Evolutionary conservation across 768 basidiomycete species (phyloP).

Genomic region (Russula sp.): DNA sequence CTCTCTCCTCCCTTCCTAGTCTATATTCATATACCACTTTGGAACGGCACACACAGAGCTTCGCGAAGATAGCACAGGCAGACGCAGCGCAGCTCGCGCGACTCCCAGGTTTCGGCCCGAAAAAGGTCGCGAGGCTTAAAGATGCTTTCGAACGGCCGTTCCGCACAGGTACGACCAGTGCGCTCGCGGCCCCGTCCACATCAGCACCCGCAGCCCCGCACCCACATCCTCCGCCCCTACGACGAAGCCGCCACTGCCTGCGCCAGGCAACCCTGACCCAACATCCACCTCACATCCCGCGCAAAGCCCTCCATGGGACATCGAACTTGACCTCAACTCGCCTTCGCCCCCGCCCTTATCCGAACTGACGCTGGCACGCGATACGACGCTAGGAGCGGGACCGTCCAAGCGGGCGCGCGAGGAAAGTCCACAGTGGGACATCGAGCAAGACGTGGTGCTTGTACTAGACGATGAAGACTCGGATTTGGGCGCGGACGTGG

Average conservation of each 20-base stretch:
- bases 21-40: neutral
- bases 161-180: conserved; percentile 59
- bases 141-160: conserved; percentile 92
- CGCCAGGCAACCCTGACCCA: neutral
- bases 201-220: conserved; percentile 11
- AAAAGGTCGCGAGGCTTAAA: conserved; percentile 87
- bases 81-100: conserved; percentile 70
- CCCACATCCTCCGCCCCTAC: neutral
- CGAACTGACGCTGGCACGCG: neutral
- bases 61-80: conserved; percentile 74
- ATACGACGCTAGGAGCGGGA: neutral
- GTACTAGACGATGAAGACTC: neutral
- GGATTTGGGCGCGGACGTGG: neutral
- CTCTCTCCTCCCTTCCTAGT: conserved; percentile 10
- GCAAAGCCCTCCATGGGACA: conserved; percentile 61
- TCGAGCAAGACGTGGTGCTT: conserved; percentile 11
- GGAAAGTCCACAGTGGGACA: conserved; percentile 27
- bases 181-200: conserved; percentile 25
- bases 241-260: neutral
- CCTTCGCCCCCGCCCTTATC: conserved; percentile 9
- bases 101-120: conserved; percentile 90
- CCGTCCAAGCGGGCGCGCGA: conserved; percentile 18
- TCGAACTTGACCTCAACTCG: conserved; percentile 55
- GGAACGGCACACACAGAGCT: conserved; percentile 54
- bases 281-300: neutral